Percentiles rank a stretch among this genome's conserved stretches.
phyloP scores from a whole-genome alignment of 345 rosid species.

The rapeseed (Brassica napus) region Da-Ae NC_063445.1:34736001-34736500 shows the following conservation, averaged over 20 bases:
- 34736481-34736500: conserved; percentile 17
- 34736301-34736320: conserved; percentile 64
- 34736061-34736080: conserved; percentile 71
- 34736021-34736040: conserved; percentile 92
- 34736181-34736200: background rate
- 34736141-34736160: background rate
- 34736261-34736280: conserved; percentile 95
- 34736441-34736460: background rate
- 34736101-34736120: conserved; percentile 69
- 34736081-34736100: conserved; percentile 73
- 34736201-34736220: background rate
- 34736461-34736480: background rate
- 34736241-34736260: conserved; percentile 82
- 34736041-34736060: conserved; percentile 74
- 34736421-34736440: conserved; percentile 17
- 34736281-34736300: conserved; percentile 98
- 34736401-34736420: conserved; percentile 73
- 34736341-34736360: conserved; percentile 94
- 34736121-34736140: conserved; percentile 85
- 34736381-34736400: conserved; percentile 64
- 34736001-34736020: conserved; percentile 89
- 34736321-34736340: conserved; percentile 85
- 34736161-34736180: background rate
- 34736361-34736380: conserved; percentile 89
- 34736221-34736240: conserved; percentile 67